A percentile compares a stretch with the other conserved stretches of the same genome.
Conservation (phyloP, 1,284 basidiomycete genomes). For the Lignosus rhinocerotis region DNA sequence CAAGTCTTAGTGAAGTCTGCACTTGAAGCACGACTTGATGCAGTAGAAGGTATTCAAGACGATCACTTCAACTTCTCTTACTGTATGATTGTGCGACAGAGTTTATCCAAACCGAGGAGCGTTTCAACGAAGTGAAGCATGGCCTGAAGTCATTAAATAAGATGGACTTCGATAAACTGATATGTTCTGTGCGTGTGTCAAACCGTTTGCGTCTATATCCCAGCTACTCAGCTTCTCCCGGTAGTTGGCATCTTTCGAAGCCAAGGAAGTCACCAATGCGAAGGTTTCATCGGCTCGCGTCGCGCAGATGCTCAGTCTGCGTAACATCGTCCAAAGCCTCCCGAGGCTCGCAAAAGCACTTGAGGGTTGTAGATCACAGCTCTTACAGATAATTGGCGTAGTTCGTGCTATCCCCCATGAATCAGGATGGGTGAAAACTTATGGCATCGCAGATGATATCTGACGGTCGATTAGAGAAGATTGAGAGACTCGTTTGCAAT, state of each 20-base stretch:
- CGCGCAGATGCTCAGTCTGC: constrained; percentile 73
- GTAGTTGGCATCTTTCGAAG: constrained; percentile 67
- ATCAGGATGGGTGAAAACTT: too few relatives aligned
- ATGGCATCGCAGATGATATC: constrained; percentile 57
- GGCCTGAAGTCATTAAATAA: constrained; percentile 73
- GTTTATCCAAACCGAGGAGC: constrained; percentile 73
- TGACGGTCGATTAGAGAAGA: constrained; percentile 65
- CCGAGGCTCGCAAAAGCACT: constrained; percentile 65
- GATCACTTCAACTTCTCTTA: constrained; percentile 12
- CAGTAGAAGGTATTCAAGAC: constrained; percentile 66
- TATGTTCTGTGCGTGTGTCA: constrained; percentile 56
- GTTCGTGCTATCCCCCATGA: constrained; percentile 36
- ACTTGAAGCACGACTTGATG: constrained; percentile 82
- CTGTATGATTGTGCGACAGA: constrained; percentile 44
- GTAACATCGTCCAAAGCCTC: constrained; percentile 67
- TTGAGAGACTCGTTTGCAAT: constrained; percentile 58
- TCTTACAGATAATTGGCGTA: constrained; percentile 63
- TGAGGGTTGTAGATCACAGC: constrained; percentile 52
- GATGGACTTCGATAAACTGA: constrained; percentile 87
- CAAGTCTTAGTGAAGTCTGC: constrained; percentile 50
- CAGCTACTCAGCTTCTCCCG: neutral
- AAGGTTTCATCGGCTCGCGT: constrained; percentile 72
- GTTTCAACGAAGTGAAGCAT: constrained; percentile 67
- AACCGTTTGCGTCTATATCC: neutral
- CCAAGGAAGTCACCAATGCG: constrained; percentile 49